Evolutionary conservation across 2,329 filamentous ascomycete genomes (phyloP).

Genomic region (Alternaria rosae): DNA sequence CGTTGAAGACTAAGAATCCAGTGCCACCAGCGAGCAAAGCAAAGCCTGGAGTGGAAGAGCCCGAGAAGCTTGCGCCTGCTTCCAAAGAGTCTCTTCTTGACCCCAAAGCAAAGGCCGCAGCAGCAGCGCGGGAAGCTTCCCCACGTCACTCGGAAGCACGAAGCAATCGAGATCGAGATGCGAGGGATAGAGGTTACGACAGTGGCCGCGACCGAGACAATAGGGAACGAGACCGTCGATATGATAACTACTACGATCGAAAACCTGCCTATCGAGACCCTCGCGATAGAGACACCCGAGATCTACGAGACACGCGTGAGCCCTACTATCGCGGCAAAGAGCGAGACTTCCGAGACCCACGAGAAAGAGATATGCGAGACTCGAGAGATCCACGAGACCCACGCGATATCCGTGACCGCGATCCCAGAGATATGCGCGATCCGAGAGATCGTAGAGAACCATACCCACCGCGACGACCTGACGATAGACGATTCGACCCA

Average conservation of each 20-base stretch:
- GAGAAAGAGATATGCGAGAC: conserved; percentile 37
- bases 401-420: conserved; percentile 33
- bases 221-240: conserved; percentile 52
- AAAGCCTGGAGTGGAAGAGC: conserved; percentile 56
- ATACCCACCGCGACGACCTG: conserved; percentile 37
- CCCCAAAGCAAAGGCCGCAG: conserved; percentile 49
- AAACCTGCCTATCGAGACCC: conserved; percentile 37
- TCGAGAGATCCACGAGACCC: conserved; percentile 19
- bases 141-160: conserved; percentile 33
- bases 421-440: conserved; percentile 23
- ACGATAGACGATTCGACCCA: conserved; percentile 31
- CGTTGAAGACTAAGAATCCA: conserved; percentile 77
- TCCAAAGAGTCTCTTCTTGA: conserved; percentile 51
- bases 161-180: conserved; percentile 35
- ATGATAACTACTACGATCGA: conserved; percentile 35
- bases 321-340: conserved; percentile 27
- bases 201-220: conserved; percentile 49
- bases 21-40: conserved; percentile 62
- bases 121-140: conserved; percentile 38
- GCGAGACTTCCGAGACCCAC: conserved; percentile 22
- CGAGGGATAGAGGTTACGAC: conserved; percentile 29
- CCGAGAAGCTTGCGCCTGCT: conserved; percentile 42
- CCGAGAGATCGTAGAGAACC: conserved; percentile 39
- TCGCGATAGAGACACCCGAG: conserved; percentile 34
- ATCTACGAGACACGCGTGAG: conserved; percentile 26